Evolutionary conservation across 208 protist genomes (phyloP).

Genomic region (Leptomonas seymouri): DNA sequence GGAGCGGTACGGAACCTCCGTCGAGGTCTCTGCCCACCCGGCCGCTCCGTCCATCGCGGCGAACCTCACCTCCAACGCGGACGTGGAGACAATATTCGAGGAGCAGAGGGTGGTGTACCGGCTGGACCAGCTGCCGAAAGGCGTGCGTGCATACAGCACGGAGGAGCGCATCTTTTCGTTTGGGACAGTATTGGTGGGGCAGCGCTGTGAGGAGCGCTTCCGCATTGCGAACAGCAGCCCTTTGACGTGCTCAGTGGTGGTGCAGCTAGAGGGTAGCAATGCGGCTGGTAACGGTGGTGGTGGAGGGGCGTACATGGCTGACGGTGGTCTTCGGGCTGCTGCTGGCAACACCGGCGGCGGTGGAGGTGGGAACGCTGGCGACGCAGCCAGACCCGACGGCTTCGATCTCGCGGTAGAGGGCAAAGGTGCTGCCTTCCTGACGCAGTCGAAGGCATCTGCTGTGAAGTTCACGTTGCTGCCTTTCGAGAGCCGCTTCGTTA

Average conservation of each 20-base stretch:
- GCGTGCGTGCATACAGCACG: conserved; percentile 82
- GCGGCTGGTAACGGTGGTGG: conserved; percentile 4
- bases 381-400: conserved; percentile 34
- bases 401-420: conserved; percentile 60
- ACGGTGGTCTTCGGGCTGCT: conserved; percentile 11
- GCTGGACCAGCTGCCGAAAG: conserved; percentile 70
- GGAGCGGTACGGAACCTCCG: conserved; percentile 70
- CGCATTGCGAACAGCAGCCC: conserved; percentile 96
- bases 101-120: conserved; percentile 95
- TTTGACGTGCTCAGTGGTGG: conserved; percentile 86
- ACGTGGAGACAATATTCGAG: conserved; percentile 96
- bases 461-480: conserved; percentile 84
- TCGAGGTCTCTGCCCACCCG: conserved; percentile 93
- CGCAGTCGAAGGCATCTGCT: conserved; percentile 2
- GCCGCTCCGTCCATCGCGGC: conserved; percentile 93
- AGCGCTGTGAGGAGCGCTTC: conserved; percentile 89
- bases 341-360: conserved; percentile 1
- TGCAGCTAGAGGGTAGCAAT: conserved; percentile 47
- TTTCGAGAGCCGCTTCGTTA: conserved; percentile 96
- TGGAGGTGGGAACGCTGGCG: conserved; percentile 3
- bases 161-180: conserved; percentile 95
- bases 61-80: conserved; percentile 80
- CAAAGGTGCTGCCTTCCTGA: conserved; percentile 8
- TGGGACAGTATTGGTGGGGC: conserved; percentile 87
- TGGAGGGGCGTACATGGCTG: conserved; percentile 28